phyloP scores from a whole-genome alignment of 108 stramenopile species.

The Discostella stelligeroides region DNA sequence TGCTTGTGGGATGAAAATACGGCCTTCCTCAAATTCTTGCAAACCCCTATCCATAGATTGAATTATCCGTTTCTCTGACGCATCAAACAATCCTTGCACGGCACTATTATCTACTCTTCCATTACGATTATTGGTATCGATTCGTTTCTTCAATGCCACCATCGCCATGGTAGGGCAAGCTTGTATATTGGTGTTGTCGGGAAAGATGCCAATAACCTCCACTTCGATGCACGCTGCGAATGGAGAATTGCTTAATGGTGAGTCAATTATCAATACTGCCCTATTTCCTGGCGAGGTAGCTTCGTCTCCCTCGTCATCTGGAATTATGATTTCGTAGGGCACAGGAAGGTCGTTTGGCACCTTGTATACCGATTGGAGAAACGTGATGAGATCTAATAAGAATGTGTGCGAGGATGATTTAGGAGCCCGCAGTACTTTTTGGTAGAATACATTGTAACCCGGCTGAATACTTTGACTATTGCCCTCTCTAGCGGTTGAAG shows the following conservation, averaged over 20 bases:
- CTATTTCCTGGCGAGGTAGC: conserved; percentile 12
- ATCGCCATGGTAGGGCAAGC: conserved; percentile 72
- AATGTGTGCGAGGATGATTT: conserved; percentile 41
- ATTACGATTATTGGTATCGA: conserved; percentile 9
- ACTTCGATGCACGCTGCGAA: conserved; percentile 68
- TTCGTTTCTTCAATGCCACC: conserved; percentile 60
- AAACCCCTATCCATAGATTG: conserved; percentile 74
- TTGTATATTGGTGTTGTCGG: conserved; percentile 33
- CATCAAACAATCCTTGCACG: conserved; percentile 62
- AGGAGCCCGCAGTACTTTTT: conserved; percentile 66
- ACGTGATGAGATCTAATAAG: conserved; percentile 66
- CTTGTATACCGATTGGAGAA: conserved; percentile 64
- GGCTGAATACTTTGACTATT: too few species aligned
- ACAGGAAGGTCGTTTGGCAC: conserved; percentile 74
- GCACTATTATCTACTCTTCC: conserved; percentile 9
- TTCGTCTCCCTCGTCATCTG: conserved; percentile 15
- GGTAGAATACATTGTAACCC: conserved; percentile 60
- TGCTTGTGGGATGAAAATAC: conserved; percentile 30
- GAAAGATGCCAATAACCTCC: conserved; percentile 79
- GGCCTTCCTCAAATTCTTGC: conserved; percentile 74
- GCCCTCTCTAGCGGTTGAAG: background rate
- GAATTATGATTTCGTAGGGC: conserved; percentile 58
- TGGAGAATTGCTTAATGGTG: conserved; percentile 62
- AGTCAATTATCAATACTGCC: conserved; percentile 66
- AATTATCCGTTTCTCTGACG: conserved; percentile 71